Evolutionary conservation across 768 basidiomycete genomes (phyloP).

Genomic region (Hericium coralloides): DNA sequence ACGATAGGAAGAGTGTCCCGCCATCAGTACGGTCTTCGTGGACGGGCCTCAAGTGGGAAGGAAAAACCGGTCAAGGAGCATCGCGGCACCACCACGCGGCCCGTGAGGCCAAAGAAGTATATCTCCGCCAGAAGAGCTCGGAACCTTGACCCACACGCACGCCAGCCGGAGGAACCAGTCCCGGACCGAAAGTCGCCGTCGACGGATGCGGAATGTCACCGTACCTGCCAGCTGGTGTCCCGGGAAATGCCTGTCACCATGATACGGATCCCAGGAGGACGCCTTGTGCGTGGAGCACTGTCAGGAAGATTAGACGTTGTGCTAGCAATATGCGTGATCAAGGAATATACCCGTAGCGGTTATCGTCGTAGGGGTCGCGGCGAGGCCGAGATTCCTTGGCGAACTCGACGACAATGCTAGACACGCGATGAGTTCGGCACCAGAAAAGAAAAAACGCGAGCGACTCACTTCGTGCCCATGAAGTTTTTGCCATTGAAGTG

Average conservation of each 20-base stretch:
- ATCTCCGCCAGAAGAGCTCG: not conserved
- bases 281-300: conserved; percentile 49
- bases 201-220: conserved; percentile 26
- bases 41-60: not conserved
- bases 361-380: conserved; percentile 51
- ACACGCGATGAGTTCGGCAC: not conserved
- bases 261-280: conserved; percentile 77
- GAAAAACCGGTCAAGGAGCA: not conserved
- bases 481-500: conserved; percentile 85
- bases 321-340: not conserved
- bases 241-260: conserved; percentile 84
- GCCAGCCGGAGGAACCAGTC: not conserved
- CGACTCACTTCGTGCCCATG: conserved; percentile 72
- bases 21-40: conserved; percentile 2
- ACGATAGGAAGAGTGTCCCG: not conserved
- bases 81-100: not conserved
- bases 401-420: conserved; percentile 90
- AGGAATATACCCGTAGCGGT: conserved; percentile 38
- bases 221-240: conserved; percentile 99
- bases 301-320: not conserved
- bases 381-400: conserved; percentile 89
- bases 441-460: not conserved
- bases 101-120: not conserved
- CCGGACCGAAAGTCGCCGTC: not conserved
- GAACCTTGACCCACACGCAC: not conserved